Conservation (phyloP, 2,329 filamentous ascomycete species). For the Kalaharituber pfeilii region DNA sequence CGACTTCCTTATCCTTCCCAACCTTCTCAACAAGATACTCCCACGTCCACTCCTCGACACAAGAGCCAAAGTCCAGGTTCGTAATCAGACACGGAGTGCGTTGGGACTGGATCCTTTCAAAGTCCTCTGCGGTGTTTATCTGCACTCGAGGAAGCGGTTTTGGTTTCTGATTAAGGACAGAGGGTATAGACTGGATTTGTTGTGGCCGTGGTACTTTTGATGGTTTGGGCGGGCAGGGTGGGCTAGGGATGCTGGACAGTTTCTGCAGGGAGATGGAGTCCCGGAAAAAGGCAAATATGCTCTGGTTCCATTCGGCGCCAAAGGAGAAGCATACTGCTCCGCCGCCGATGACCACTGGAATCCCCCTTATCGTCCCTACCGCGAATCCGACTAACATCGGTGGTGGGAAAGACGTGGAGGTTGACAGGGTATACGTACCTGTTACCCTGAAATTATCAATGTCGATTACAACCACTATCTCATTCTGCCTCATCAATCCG, state of each 20-base stretch:
- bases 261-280: neutral
- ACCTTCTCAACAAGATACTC: slow-evolving; percentile 48
- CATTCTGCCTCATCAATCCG: slow-evolving; percentile 9
- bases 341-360: slow-evolving; percentile 52
- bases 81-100: slow-evolving; percentile 49
- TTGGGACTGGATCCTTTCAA: slow-evolving; percentile 40
- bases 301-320: slow-evolving; percentile 66
- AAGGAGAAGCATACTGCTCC: slow-evolving; percentile 84
- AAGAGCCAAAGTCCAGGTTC: slow-evolving; percentile 47
- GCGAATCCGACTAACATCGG: slow-evolving; percentile 59
- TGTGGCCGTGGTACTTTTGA: neutral
- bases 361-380: slow-evolving; percentile 32
- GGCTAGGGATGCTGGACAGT: too few relatives aligned
- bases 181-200: slow-evolving; percentile 1
- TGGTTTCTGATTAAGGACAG: neutral
- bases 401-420: slow-evolving; percentile 27
- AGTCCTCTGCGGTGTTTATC: slow-evolving; percentile 38
- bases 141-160: slow-evolving; percentile 27
- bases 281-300: slow-evolving; percentile 20
- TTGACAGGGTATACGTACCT: slow-evolving; percentile 8
- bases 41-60: slow-evolving; percentile 48
- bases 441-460: slow-evolving; percentile 14
- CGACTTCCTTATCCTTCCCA: slow-evolving; percentile 43
- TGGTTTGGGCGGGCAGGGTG: too few relatives aligned
- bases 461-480: slow-evolving; percentile 15